Evolutionary conservation across 805 yeast species (phyloP).

Genomic region (Lipomyces orientalis): DNA sequence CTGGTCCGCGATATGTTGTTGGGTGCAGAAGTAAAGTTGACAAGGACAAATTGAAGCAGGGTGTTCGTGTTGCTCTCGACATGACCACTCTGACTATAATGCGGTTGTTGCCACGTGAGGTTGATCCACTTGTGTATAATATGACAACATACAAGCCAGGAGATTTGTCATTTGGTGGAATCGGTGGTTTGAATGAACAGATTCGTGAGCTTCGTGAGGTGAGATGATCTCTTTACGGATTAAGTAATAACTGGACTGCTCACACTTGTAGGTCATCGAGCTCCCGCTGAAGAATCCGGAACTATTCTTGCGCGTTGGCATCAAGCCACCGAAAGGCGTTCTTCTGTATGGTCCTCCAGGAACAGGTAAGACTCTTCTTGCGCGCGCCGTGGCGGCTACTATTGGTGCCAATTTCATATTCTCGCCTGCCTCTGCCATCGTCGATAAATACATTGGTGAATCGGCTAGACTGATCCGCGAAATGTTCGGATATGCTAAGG

Average conservation of each 20-base stretch:
- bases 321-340: conserved; percentile 98
- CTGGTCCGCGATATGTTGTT: conserved; percentile 97
- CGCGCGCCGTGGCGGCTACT: conserved; percentile 98
- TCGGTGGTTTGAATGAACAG: conserved; percentile 96
- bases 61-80: conserved; percentile 94
- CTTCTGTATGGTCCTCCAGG: conserved; percentile 98
- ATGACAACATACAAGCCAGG: conserved; percentile 99
- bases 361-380: conserved; percentile 94
- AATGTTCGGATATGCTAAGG: conserved; percentile 97
- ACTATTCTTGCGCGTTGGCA: conserved; percentile 91
- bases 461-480: conserved; percentile 95
- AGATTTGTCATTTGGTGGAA: conserved; percentile 89
- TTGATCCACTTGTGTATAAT: conserved; percentile 95
- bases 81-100: conserved; percentile 97
- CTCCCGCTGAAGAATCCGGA: conserved; percentile 97
- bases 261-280: conserved; percentile 74
- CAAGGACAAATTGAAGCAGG: conserved; percentile 81
- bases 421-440: conserved; percentile 98
- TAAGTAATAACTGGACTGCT: not conserved
- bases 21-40: conserved; percentile 95
- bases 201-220: conserved; percentile 90
- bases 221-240: not conserved
- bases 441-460: conserved; percentile 97
- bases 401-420: conserved; percentile 97
- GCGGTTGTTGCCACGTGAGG: conserved; percentile 97